Evolutionary conservation across 2,329 filamentous ascomycete species (phyloP).

Genomic region (Pseudogymnoascus sp.): DNA sequence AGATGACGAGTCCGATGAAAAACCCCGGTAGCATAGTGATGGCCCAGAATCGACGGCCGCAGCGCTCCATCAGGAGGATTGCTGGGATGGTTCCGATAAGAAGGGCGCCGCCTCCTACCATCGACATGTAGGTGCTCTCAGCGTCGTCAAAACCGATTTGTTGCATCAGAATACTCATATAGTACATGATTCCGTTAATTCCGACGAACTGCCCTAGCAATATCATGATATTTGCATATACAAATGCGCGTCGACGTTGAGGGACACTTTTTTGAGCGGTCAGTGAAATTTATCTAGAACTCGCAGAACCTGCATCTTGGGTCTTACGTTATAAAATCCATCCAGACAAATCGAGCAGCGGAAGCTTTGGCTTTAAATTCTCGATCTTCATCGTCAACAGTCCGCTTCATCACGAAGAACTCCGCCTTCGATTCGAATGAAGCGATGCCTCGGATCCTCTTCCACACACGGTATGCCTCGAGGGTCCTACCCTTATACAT

Average conservation of each 20-base stretch:
- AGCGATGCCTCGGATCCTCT: slow-evolving; percentile 56
- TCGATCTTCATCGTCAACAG: slow-evolving; percentile 49
- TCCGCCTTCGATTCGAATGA: slow-evolving; percentile 53
- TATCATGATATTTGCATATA: slow-evolving; percentile 64
- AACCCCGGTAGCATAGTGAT: slow-evolving; percentile 64
- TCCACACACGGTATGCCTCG: slow-evolving; percentile 62
- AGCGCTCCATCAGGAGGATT: slow-evolving; percentile 63
- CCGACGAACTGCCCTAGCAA: slow-evolving; percentile 63
- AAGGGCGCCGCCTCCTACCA: slow-evolving; percentile 60
- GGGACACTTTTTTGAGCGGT: slow-evolving; percentile 36
- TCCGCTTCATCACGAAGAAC: slow-evolving; percentile 64
- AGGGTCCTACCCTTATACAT: slow-evolving; percentile 57
- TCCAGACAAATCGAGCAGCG: slow-evolving; percentile 55
- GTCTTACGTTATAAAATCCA: slow-evolving; percentile 61
- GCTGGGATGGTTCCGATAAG: slow-evolving; percentile 62
- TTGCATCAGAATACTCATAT: slow-evolving; percentile 60
- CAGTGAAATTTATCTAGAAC: not conserved
- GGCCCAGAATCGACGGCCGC: slow-evolving; percentile 67
- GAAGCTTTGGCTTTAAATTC: slow-evolving; percentile 39
- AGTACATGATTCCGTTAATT: slow-evolving; percentile 64
- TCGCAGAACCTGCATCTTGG: not conserved
- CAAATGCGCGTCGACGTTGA: slow-evolving; percentile 53
- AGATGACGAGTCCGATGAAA: slow-evolving; percentile 59
- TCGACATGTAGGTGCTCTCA: slow-evolving; percentile 65
- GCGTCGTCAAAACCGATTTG: slow-evolving; percentile 58